These are phyloP conservation scores for Eustoma russellianum DNA, from an alignment of 257 asterid species.

Conservation along the genomic window DNA sequence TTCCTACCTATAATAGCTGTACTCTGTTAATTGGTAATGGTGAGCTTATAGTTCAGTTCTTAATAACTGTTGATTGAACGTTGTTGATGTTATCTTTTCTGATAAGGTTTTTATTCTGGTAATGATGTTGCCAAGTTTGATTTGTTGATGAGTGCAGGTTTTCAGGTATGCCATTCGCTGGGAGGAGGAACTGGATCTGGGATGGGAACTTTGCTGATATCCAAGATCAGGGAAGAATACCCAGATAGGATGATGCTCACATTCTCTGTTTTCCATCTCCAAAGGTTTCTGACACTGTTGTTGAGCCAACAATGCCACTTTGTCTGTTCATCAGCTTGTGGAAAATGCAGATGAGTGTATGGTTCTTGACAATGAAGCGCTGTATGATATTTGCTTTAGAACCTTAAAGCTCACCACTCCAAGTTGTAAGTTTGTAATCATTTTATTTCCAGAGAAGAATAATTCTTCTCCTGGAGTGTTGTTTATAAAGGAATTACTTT, in stretches of 20 bases:
- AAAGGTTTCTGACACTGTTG: constrained; percentile 42
- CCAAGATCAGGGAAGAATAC: constrained; percentile 41
- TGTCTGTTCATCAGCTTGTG: constrained; percentile 47
- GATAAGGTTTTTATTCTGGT: no score
- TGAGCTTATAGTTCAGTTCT: neutral
- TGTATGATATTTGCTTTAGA: constrained; percentile 42
- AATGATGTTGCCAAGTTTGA: no score
- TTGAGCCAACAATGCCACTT: constrained; percentile 42
- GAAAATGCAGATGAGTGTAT: constrained; percentile 46
- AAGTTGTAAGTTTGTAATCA: constrained; percentile 25
- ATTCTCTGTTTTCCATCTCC: constrained; percentile 44
- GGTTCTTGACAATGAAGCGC: constrained; percentile 36
- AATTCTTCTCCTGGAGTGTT: no score
- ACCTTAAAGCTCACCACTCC: constrained; percentile 39
- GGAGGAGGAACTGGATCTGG: constrained; percentile 54
- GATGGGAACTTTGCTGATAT: constrained; percentile 41
- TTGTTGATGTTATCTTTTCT: neutral
- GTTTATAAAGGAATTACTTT: neutral
- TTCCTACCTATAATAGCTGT: no score
- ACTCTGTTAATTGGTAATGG: no score
- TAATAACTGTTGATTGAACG: neutral
- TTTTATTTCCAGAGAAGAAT: no score
- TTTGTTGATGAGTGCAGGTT: constrained; percentile 22
- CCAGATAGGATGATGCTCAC: constrained; percentile 49
- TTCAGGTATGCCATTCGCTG: constrained; percentile 43